A percentile compares a stretch with the other conserved stretches of the same genome.
Conservation (phyloP, 768 basidiomycete genomes). For the Guyanaporus albipodus region DNA sequence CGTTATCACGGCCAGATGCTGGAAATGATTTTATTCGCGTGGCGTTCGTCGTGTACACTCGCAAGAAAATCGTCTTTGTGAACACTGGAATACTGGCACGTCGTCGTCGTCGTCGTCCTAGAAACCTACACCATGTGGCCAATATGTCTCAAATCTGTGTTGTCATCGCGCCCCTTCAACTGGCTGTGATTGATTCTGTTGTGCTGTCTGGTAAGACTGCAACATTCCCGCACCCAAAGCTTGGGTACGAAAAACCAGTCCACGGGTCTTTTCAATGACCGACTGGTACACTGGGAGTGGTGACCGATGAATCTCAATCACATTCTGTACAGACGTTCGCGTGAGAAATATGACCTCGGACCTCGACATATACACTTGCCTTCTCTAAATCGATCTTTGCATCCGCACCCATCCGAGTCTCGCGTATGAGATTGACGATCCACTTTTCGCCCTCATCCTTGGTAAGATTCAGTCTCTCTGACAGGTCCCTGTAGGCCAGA, state of each 20-base stretch:
- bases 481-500: slow-evolving; percentile 64
- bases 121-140: slow-evolving; percentile 4
- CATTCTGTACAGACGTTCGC: slow-evolving; percentile 58
- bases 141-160: background rate
- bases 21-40: slow-evolving; percentile 25
- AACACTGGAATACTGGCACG: no score
- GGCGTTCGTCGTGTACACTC: background rate
- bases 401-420: slow-evolving; percentile 94
- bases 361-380: slow-evolving; percentile 36
- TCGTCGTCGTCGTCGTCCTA: no score
- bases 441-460: slow-evolving; percentile 97
- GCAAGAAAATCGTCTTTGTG: no score
- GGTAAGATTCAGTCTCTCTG: slow-evolving; percentile 89
- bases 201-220: slow-evolving; percentile 31
- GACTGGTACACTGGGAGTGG: slow-evolving; percentile 88
- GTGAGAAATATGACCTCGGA: slow-evolving; percentile 2
- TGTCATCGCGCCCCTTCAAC: slow-evolving; percentile 28
- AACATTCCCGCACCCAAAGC: slow-evolving; percentile 79
- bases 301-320: slow-evolving; percentile 92
- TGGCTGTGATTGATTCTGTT: slow-evolving; percentile 30
- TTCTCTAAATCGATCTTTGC: slow-evolving; percentile 98
- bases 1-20: slow-evolving; percentile 30
- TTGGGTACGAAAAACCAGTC: slow-evolving; percentile 86
- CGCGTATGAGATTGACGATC: slow-evolving; percentile 98
- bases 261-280: slow-evolving; percentile 93